A percentile compares a stretch with the other conserved stretches of the same genome.
Evolutionary conservation across 140 eudicot genomes (phyloP).

Genomic region (Oenanthe javanica): DNA sequence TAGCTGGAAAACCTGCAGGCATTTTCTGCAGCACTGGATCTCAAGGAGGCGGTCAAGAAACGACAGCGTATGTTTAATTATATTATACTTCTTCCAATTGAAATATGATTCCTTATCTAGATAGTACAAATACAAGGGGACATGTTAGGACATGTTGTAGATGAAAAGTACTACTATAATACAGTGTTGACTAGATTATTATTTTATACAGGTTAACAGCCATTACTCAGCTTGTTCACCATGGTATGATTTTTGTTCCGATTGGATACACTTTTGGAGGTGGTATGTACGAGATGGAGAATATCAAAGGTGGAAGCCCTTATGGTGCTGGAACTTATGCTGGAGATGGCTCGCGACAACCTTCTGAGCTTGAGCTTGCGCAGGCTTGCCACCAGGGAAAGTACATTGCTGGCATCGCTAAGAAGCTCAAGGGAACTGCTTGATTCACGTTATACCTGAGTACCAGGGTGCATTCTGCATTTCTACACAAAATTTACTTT

Average conservation of each 20-base stretch:
- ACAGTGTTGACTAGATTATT: not conserved
- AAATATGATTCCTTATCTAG: not conserved
- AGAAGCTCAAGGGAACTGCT: slow-evolving; percentile 47
- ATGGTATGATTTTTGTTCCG: slow-evolving; percentile 66
- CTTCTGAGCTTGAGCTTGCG: slow-evolving; percentile 46
- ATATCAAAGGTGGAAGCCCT: slow-evolving; percentile 70
- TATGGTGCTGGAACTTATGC: slow-evolving; percentile 76
- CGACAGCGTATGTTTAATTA: not conserved
- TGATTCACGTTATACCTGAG: not conserved
- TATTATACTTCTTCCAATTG: not conserved
- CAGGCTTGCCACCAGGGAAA: slow-evolving; percentile 69
- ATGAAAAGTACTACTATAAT: not conserved
- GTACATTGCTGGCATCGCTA: slow-evolving; percentile 38
- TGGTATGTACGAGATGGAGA: slow-evolving; percentile 67
- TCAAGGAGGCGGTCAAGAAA: slow-evolving; percentile 15
- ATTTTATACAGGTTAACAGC: slow-evolving; percentile 45
- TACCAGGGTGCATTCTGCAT: not conserved
- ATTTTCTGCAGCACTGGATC: slow-evolving; percentile 5
- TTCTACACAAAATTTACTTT: not conserved
- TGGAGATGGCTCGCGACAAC: slow-evolving; percentile 64
- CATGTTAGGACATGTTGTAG: not conserved
- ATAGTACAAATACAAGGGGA: not conserved
- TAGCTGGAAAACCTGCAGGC: slow-evolving; percentile 18
- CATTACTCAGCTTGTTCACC: slow-evolving; percentile 61
- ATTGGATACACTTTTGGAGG: slow-evolving; percentile 66